phyloP scores from a whole-genome alignment of 768 basidiomycete genomes.

The Lactarius quietus region DNA sequence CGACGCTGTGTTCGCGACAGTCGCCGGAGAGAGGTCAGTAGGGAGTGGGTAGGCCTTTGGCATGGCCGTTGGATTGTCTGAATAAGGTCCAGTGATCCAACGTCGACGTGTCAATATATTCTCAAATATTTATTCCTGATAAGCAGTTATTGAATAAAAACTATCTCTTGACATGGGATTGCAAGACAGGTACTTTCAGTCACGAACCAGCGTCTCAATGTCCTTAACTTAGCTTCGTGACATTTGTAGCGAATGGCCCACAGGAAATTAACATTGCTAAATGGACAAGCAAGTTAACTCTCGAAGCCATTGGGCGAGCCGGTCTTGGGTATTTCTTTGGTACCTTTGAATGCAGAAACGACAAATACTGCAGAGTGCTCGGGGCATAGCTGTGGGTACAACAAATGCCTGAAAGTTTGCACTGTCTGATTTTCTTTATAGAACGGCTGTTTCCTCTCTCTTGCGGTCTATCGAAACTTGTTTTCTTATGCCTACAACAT shows the following conservation, averaged over 20 bases:
- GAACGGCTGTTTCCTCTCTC: conserved; percentile 5
- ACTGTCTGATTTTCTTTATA: conserved; percentile 6
- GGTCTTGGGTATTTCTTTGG: not conserved
- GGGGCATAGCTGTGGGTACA: conserved; percentile 25
- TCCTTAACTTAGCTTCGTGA: no score
- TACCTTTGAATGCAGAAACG: conserved; percentile 8
- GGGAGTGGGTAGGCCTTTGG: conserved; percentile 72
- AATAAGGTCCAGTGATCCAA: not conserved
- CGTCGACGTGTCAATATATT: not conserved
- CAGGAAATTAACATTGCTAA: conserved; percentile 25
- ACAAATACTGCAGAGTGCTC: conserved; percentile 29
- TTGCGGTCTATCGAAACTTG: conserved; percentile 13
- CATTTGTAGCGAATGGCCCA: conserved; percentile 36
- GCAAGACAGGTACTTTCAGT: conserved; percentile 14
- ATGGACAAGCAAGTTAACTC: conserved; percentile 5
- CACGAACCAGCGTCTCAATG: no score
- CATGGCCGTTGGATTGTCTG: conserved; percentile 45
- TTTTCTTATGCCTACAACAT: conserved; percentile 2
- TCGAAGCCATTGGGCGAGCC: conserved; percentile 20
- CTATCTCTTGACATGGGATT: no score
- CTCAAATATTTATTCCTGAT: not conserved
- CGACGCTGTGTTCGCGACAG: conserved; percentile 84
- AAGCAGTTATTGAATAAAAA: not conserved
- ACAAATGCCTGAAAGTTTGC: not conserved
- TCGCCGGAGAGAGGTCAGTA: conserved; percentile 61